Percentiles rank a stretch among this genome's conserved stretches.
These are phyloP conservation scores for Vanrija sp. DNA, from an alignment of 1,284 basidiomycete genomes.

Conservation along the genomic window DNA sequence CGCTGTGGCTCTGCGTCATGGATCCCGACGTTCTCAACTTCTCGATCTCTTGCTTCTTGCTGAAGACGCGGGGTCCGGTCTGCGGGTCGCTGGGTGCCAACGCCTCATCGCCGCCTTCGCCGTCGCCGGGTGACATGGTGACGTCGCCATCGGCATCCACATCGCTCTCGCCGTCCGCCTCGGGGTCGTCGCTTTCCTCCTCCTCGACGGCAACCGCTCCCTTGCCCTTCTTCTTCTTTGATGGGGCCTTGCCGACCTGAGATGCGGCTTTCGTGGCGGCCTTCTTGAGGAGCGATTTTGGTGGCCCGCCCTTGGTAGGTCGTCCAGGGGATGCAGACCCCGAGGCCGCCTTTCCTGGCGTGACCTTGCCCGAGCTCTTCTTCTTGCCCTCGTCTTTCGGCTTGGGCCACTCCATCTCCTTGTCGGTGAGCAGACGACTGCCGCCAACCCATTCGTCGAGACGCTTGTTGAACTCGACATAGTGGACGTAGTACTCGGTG, in stretches of 20 bases:
- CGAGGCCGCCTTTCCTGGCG: conserved; percentile 38
- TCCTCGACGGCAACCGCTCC: conserved; percentile 49
- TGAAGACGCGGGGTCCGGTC: conserved; percentile 58
- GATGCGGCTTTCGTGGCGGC: conserved; percentile 65
- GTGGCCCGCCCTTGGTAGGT: conserved; percentile 15
- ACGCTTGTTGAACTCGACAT: conserved; percentile 97
- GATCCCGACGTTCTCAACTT: conserved; percentile 95
- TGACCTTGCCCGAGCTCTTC: conserved; percentile 44
- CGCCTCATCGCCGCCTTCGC: conserved; percentile 35
- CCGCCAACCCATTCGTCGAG: conserved; percentile 98
- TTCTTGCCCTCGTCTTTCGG: conserved; percentile 45
- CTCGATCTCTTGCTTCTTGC: conserved; percentile 98
- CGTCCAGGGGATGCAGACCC: conserved; percentile 22
- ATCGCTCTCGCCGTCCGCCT: conserved; percentile 55
- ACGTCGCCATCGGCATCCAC: conserved; percentile 56
- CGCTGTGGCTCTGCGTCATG: conserved; percentile 98
- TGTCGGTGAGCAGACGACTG: conserved; percentile 72
- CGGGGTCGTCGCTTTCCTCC: conserved; percentile 33
- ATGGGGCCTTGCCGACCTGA: conserved; percentile 46
- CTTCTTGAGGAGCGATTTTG: conserved; percentile 62
- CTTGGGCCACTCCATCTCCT: conserved; percentile 89
- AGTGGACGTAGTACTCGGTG: conserved; percentile 93
- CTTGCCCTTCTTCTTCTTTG: conserved; percentile 30
- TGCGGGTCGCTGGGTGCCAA: conserved; percentile 49
- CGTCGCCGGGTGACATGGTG: conserved; percentile 52